Base-by-base conservation (phyloP, 2,329 filamentous ascomycete genomes). In the Stemphylium lycopersici region DNA sequence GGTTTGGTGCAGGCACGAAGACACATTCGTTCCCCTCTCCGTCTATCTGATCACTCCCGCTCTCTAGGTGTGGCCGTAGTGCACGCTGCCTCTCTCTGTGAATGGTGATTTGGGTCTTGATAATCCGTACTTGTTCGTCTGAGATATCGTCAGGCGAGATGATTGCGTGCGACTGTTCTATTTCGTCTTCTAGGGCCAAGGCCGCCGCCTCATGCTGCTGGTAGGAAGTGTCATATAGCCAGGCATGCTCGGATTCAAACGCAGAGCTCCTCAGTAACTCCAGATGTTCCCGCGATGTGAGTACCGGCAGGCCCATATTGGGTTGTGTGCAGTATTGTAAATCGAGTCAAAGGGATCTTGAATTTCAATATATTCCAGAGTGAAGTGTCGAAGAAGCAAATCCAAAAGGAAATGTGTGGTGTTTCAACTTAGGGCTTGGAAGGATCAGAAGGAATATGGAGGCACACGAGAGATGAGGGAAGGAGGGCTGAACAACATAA, bases 171-270 rank as follows among this genome's bases (percentile, higher is more conserved):
- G 67, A 68, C 41, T 65, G 63, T 46, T 70, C 69, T 29, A 75
- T 72, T 45, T 70, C 63, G 50, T 66, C 66, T 53, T 73, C 71
- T 34, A 75, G 59, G 24, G 68, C 71, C 50, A 68, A 47, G 26
- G 70, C 72, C 45, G 72, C 71, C 34, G 68, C 67, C 44, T 71
- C 70, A 32, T 75, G 72, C 55, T 75, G 69, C 53, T 65, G 61
- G 44, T 72, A 75, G 6, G 70, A 73, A 16, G 63, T 64, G 59
- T 75, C 72, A 63, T 73, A 75, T 53, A 73, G 66, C 67, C 71
- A 72, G 47, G 72, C 71, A 52, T 75, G 72, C 51, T 75, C 72
- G 11, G 63, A 68, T 53, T 75, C 72, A 48, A 75, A 75, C 45
- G 72, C 72, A 4, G 71, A 74, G 56, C 72, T 74, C 48, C 72